A percentile compares a stretch with the other conserved stretches of the same genome.
These are phyloP conservation scores for Trypanosoma mega DNA, from an alignment of 208 protist genomes.

Conservation along the genomic window DNA sequence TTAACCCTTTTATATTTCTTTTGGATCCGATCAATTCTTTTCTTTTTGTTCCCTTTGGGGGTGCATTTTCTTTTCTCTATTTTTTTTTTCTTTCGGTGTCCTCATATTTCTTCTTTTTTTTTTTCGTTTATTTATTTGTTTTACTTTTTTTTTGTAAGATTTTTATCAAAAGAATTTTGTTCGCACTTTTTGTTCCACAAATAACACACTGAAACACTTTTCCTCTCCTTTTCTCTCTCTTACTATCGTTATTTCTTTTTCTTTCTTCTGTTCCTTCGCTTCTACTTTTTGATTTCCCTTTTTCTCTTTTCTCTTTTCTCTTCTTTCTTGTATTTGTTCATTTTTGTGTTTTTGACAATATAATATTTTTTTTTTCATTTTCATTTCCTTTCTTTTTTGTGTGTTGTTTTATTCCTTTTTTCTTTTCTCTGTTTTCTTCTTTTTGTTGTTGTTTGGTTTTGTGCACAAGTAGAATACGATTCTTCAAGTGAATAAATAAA, in stretches of 20 bases:
- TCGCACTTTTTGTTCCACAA: neutral
- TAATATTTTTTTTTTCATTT: neutral
- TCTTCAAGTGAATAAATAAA: no score
- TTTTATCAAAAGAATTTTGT: neutral
- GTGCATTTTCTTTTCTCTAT: neutral
- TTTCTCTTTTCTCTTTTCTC: conserved; percentile 1
- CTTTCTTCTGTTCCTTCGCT: neutral
- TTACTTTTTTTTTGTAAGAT: neutral
- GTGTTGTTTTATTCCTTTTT: no score
- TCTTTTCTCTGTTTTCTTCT: no score
- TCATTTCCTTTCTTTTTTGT: neutral
- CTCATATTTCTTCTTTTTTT: conserved; percentile 2
- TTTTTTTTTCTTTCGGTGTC: neutral
- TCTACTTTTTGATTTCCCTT: neutral
- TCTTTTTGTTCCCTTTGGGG: neutral
- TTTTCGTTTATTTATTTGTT: neutral
- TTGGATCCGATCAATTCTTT: neutral
- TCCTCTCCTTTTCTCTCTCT: conserved; percentile 1
- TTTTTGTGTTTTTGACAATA: conserved; percentile 1
- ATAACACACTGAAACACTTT: no score
- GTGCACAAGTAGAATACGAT: no score
- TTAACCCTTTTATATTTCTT: conserved; percentile 3
- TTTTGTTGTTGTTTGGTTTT: no score
- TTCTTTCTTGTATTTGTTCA: neutral
- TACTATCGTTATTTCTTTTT: neutral